These are phyloP conservation scores for Aspergillus thermomutatus DNA, from an alignment of 2,329 filamentous ascomycete species.

Conservation along the genomic window DNA sequence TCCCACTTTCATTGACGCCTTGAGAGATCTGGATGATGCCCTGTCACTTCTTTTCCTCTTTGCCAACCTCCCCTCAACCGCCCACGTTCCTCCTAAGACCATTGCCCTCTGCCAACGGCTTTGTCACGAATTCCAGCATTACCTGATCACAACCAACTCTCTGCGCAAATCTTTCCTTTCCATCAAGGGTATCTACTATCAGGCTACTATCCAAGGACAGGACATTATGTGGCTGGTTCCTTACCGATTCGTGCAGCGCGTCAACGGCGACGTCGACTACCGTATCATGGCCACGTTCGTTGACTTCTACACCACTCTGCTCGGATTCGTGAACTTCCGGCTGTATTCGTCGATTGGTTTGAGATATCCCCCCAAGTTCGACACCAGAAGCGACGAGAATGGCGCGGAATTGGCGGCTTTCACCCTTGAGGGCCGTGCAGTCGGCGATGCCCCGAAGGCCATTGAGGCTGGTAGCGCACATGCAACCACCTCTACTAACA, in stretches of 20 bases:
- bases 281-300: slow-evolving; percentile 99
- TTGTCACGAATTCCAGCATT: slow-evolving; percentile 95
- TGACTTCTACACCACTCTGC: slow-evolving; percentile 95
- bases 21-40: slow-evolving; percentile 94
- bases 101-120: slow-evolving; percentile 91
- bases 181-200: slow-evolving; percentile 99
- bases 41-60: slow-evolving; percentile 97
- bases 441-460: slow-evolving; percentile 47
- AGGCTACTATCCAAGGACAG: slow-evolving; percentile 94
- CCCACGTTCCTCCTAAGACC: slow-evolving; percentile 88
- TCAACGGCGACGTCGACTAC: slow-evolving; percentile 94
- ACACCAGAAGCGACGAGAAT: slow-evolving; percentile 78
- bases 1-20: slow-evolving; percentile 90
- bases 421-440: slow-evolving; percentile 73
- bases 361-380: slow-evolving; percentile 94
- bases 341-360: slow-evolving; percentile 88
- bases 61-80: slow-evolving; percentile 88
- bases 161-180: slow-evolving; percentile 94
- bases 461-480: slow-evolving; percentile 54
- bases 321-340: slow-evolving; percentile 94
- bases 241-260: slow-evolving; percentile 94
- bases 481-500: slow-evolving; percentile 46
- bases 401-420: slow-evolving; percentile 90
- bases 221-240: slow-evolving; percentile 96
- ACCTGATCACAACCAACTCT: slow-evolving; percentile 86